phyloP scores from a whole-genome alignment of 2,329 filamentous ascomycete genomes.

The Sporothrix mexicana region DNA sequence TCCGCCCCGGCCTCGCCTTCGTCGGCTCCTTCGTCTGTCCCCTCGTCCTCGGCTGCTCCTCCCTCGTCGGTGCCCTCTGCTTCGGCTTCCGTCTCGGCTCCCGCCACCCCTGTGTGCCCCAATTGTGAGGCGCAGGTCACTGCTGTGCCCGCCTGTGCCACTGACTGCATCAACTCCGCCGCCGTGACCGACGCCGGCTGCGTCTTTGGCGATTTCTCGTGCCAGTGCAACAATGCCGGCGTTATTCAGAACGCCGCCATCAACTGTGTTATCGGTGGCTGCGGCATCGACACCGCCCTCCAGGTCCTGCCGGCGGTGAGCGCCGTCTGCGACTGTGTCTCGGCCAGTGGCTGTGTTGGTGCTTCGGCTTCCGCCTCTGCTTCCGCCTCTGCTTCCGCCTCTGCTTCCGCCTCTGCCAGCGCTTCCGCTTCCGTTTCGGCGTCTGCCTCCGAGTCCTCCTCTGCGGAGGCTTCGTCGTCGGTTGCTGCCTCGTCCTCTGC shows the following conservation, averaged over 20 bases:
- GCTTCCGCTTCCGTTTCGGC: conserved; percentile 16
- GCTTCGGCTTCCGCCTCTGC: background rate
- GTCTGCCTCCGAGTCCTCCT: background rate
- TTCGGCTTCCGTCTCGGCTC: background rate
- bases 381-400: conserved; percentile 25
- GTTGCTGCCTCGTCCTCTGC: background rate
- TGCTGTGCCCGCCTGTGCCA: conserved; percentile 11
- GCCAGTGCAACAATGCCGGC: conserved; percentile 31
- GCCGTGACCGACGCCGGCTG: conserved; percentile 24
- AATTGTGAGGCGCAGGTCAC: too few relatives aligned
- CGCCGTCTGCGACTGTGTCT: conserved; percentile 10
- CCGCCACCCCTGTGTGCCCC: too few relatives aligned
- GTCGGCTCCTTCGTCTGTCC: background rate
- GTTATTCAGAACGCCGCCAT: conserved; percentile 28
- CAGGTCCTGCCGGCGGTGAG: background rate
- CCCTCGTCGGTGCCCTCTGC: background rate
- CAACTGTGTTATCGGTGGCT: conserved; percentile 30
- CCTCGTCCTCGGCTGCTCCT: background rate
- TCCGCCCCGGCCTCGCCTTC: background rate
- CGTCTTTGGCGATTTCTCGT: conserved; percentile 19
- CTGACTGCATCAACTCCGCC: conserved; percentile 8
- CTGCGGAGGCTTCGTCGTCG: background rate
- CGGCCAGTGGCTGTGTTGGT: conserved; percentile 11
- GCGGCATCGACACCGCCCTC: conserved; percentile 18
- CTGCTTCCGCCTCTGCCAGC: conserved; percentile 15